Conservation (phyloP, 192 early-diverging fungal species). For the Rhizoclosmatium globosum region DNA sequence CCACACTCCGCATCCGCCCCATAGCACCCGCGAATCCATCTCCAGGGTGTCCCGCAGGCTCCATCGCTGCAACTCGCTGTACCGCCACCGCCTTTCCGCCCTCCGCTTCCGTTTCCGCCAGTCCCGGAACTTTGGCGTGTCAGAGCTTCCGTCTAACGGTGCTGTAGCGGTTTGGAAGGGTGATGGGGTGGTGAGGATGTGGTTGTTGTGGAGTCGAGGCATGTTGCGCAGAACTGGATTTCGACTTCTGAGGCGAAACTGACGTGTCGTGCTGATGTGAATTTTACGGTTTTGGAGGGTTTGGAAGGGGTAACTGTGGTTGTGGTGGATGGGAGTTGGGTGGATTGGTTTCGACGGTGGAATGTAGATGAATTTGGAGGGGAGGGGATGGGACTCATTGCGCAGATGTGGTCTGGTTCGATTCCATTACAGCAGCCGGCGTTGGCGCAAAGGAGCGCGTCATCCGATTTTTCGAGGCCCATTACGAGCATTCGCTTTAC, state of each 20-base stretch:
- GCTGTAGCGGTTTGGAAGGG: not conserved
- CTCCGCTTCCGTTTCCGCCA: not conserved
- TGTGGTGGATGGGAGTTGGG: not conserved
- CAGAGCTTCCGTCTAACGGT: not conserved
- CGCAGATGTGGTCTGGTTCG: too few relatives aligned
- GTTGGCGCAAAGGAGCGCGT: not conserved
- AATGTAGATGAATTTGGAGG: not conserved
- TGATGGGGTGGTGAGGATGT: not conserved
- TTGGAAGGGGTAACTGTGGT: not conserved
- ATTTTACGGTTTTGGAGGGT: not conserved
- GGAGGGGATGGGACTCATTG: not conserved
- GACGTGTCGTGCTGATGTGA: not conserved
- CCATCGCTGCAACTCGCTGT: not conserved
- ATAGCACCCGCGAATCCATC: not conserved
- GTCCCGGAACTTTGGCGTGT: not conserved
- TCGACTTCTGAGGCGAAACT: not conserved
- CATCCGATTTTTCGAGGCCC: not conserved
- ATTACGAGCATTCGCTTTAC: constrained; percentile 7
- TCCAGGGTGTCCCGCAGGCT: not conserved
- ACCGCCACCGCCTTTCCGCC: not conserved
- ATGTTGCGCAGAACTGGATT: not conserved
- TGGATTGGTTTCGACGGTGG: not conserved
- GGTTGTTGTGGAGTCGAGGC: not conserved
- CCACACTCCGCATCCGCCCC: not conserved
- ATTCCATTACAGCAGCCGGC: too few relatives aligned